Evolutionary conservation across 805 yeast genomes (phyloP), one percentile per base, ranked within the genome.

Genomic region (Sungouiozyma intestinalis): DNA sequence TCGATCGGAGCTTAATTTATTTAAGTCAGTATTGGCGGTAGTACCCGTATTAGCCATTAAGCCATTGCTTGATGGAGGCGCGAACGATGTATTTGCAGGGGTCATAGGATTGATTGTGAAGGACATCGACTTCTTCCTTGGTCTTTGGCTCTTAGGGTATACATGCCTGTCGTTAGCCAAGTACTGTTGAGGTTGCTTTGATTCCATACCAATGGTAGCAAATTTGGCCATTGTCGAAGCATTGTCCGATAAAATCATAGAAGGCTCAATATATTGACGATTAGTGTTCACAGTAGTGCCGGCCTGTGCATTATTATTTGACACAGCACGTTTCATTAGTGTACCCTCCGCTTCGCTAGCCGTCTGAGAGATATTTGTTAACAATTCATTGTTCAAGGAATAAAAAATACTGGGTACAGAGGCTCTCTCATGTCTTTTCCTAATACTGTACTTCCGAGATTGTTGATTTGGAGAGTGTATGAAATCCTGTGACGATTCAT

Each of bases 381-480:
- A 45, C 9, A 57, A 31, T 38, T 54, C 58, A 17, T 40, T 40
- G 41, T 43, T 53, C 16, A 45, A 39, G 17, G 53, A 37, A 4
- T 52, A 50, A 32, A 55, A 60, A 24, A 54, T 42, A 21, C 49
- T 45, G 16, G 63, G 57, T 45, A 55, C 48, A 2, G 63, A 56
- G 11, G 53, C 46, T 27, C 61, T 40, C 36, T 51, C 57, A 27
- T 50, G 55, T 31, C 24, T 38, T 24, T 57, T 57, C 33, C 49
- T 50, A 16, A 57, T 44, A n/a, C 60, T 56, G 35, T 50, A 50
- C 18, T 46, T 42, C 24, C 47, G 34, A 29, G 35, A 36, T 14
- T 34, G 35, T 16, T 37, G 33, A 33, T 32, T 32, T 16, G 46
- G 42, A 4, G 44, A 40, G 14, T 40, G 45, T 20, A 45, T 45